phyloP scores from a whole-genome alignment of 108 stramenopile genomes.

The Cyclostephanos tholiformis region DNA sequence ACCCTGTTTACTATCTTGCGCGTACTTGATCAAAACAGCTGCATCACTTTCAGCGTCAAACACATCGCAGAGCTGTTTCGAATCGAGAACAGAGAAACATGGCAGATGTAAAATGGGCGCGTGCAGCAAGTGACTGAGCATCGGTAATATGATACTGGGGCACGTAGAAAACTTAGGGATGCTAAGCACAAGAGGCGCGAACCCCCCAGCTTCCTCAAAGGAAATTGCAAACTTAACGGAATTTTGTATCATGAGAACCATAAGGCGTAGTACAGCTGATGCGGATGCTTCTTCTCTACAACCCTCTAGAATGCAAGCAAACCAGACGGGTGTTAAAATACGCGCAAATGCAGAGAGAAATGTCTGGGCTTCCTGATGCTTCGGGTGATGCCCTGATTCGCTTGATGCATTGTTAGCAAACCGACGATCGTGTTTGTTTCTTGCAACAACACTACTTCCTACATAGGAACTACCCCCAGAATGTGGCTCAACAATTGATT shows the following conservation, averaged over 20 bases:
- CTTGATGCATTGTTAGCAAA: slow-evolving; percentile 14
- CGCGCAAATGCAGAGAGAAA: slow-evolving; percentile 86
- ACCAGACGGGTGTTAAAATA: slow-evolving; percentile 91
- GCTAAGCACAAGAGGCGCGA: slow-evolving; percentile 82
- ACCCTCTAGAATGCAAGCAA: slow-evolving; percentile 87
- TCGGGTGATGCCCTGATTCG: slow-evolving; percentile 66
- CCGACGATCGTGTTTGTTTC: slow-evolving; percentile 35
- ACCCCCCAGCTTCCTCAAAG: slow-evolving; percentile 84
- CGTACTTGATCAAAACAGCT: slow-evolving; percentile 40
- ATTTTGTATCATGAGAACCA: slow-evolving; percentile 87
- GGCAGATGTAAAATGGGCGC: slow-evolving; percentile 83
- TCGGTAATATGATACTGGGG: slow-evolving; percentile 75
- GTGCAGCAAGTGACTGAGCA: slow-evolving; percentile 82
- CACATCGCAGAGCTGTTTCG: slow-evolving; percentile 75
- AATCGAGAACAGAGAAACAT: slow-evolving; percentile 68
- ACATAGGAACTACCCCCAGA: slow-evolving; percentile 80
- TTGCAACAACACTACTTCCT: slow-evolving; percentile 39
- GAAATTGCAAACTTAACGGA: slow-evolving; percentile 69
- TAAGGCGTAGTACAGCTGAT: slow-evolving; percentile 80
- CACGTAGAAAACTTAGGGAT: slow-evolving; percentile 88
- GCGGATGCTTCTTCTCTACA: slow-evolving; percentile 87
- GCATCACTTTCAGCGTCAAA: slow-evolving; percentile 79
- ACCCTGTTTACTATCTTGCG: slow-evolving; percentile 27
- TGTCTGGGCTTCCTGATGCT: slow-evolving; percentile 82
- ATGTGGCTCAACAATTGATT: slow-evolving; percentile 60